phyloP scores from a whole-genome alignment of 2,329 filamentous ascomycete genomes.

The Didymella lethalis region DNA sequence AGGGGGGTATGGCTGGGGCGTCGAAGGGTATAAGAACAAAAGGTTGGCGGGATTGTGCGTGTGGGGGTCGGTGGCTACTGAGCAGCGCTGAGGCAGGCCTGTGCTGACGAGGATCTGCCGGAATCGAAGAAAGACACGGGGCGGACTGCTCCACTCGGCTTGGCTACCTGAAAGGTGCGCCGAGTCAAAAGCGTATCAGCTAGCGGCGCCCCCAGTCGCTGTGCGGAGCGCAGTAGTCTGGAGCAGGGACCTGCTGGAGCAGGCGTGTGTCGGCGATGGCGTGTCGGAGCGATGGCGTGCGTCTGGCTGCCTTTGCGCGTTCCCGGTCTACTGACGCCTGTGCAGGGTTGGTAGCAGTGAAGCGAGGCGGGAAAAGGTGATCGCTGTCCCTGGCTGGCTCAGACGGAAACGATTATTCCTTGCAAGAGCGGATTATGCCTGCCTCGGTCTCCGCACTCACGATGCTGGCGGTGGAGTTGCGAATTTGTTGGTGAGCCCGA shows the following conservation, averaged over 20 bases:
- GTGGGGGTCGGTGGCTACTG: constrained; percentile 42
- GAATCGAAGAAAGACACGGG: constrained; percentile 36
- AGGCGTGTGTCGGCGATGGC: constrained; percentile 22
- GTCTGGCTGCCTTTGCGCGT: constrained; percentile 24
- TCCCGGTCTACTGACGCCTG: constrained; percentile 12
- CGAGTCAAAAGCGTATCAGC: constrained; percentile 33
- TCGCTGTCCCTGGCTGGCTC: constrained; percentile 21
- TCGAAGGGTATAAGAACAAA: constrained; percentile 46
- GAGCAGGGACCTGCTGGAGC: constrained; percentile 23
- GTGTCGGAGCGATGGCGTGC: constrained; percentile 32
- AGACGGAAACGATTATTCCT: not conserved
- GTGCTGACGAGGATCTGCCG: constrained; percentile 47
- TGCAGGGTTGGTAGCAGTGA: constrained; percentile 16
- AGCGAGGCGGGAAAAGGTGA: constrained; percentile 9
- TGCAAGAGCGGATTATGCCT: constrained; percentile 9
- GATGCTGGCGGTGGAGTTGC: constrained; percentile 16
- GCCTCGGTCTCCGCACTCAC: constrained; percentile 22
- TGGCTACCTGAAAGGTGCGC: constrained; percentile 33
- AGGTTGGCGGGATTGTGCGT: constrained; percentile 35
- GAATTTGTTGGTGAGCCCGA: constrained; percentile 17
- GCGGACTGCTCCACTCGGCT: constrained; percentile 34
- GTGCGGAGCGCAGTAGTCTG: constrained; percentile 23
- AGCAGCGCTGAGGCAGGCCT: constrained; percentile 31
- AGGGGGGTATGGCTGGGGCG: constrained; percentile 46
- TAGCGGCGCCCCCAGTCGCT: constrained; percentile 30